phyloP scores from a whole-genome alignment of 2,329 filamentous ascomycete genomes.

The Neoarthrinium moseri region DNA sequence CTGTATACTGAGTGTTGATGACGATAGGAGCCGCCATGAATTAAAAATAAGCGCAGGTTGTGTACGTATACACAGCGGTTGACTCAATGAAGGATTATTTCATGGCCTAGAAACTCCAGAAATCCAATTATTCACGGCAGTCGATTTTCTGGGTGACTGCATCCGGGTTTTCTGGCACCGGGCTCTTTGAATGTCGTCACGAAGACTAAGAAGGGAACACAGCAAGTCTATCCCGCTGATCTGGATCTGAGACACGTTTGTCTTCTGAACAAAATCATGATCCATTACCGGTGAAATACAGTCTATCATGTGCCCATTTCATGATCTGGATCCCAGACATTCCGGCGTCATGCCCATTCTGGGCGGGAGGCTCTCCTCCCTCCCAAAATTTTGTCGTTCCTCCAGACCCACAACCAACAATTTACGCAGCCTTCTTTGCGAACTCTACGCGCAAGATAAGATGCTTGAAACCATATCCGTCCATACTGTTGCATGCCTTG shows the following conservation, averaged over 20 bases:
- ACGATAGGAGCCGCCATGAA: too few species aligned
- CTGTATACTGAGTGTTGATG: too few species aligned
- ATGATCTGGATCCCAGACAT: not conserved
- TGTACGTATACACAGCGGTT: too few species aligned
- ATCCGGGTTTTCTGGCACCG: too few species aligned
- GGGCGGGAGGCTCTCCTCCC: not conserved
- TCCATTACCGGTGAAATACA: conserved; percentile 4
- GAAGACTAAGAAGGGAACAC: too few species aligned
- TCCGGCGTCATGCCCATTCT: not conserved
- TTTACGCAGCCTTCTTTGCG: conserved; percentile 66
- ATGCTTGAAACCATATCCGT: conserved; percentile 89
- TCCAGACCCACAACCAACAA: not conserved
- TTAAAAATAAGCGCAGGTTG: too few species aligned
- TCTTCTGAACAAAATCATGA: too few species aligned
- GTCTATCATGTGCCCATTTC: conserved; percentile 4
- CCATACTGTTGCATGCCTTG: conserved; percentile 95
- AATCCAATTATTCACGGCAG: not conserved
- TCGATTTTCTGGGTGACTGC: not conserved
- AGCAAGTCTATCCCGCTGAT: too few species aligned
- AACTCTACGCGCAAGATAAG: conserved; percentile 86
- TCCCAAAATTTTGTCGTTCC: not conserved
- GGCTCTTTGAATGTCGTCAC: too few species aligned
- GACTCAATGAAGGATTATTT: too few species aligned
- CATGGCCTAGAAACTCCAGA: too few species aligned
- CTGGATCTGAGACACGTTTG: too few species aligned